Evolutionary conservation across 2,329 filamentous ascomycete genomes (phyloP), one percentile per base, ranked within the genome.

Genomic region (Sarocladium oryzae): DNA sequence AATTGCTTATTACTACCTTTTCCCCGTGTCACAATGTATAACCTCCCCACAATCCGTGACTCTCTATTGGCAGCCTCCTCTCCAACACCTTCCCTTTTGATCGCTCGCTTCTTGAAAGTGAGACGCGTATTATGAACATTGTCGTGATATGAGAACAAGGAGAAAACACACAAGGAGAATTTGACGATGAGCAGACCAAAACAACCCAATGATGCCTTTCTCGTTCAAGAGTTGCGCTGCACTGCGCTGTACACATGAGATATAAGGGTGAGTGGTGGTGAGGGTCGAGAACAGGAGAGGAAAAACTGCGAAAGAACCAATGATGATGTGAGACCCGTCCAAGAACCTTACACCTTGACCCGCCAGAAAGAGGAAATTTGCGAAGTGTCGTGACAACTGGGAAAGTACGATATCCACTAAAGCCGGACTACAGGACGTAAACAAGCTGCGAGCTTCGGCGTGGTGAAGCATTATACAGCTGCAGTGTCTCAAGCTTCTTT

Each of bases 191-290:
- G 15, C 54, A 54, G 60, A 63, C 60, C 62, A 64, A 56, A 49
- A 18, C 18, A 49, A 68, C 63, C 64, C 64, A 68, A 69, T 67
- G 66, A 64, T 65, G 60, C 59, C 66, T 63, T 62, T 57, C 59
- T 64, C 66, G 58, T 61, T 64, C 65, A 61, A 60, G 11, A 49
- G 61, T 54, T 66, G 66, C 67, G 66, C 66, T 63, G 60, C 66
- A 63, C 62, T 66, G 67, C 64, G 66, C 66, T 65, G 60, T 62
- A 66, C 63, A 62, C 62, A 35, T 33, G 28, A 28, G 32, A 26
- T 9, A 32, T 8, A 18, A 18, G 7, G 46, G 16, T 7, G 3
- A 49, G 46, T 6, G 9, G 46, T 18, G n/a, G 32, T 37, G 18
- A 26, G 61, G 57, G 56, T 51, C 59, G 57, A 58, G 52, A 51